phyloP scores from a whole-genome alignment of 139 green algal genomes.

The Picochlorum sp. region DNA sequence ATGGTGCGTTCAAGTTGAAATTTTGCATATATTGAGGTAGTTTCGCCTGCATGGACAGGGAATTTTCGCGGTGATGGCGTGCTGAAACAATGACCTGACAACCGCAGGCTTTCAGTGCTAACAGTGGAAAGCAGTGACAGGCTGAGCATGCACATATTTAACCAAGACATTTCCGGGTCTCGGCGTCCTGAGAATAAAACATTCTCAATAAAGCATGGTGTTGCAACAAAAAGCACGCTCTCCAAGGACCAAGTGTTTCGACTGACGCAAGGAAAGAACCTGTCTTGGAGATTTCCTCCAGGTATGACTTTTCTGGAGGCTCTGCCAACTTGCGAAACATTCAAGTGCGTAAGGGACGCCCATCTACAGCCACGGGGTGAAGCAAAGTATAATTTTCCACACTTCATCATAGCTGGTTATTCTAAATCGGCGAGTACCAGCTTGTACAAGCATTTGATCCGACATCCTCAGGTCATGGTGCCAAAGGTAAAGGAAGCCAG shows the following conservation, averaged over 20 bases:
- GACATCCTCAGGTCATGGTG: not conserved
- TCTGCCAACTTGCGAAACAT: not conserved
- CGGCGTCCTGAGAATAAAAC: no score
- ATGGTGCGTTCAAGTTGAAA: not conserved
- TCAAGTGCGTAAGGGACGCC: conserved; percentile 3
- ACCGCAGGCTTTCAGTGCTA: not conserved
- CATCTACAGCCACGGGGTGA: not conserved
- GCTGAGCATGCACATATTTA: not conserved
- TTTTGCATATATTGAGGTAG: not conserved
- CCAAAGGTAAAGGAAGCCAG: not conserved
- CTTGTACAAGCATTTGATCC: not conserved
- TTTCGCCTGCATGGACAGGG: not conserved
- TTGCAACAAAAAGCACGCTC: no score
- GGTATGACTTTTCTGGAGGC: not conserved
- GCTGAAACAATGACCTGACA: no score
- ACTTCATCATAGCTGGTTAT: conserved; percentile 3
- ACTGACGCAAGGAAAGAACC: not conserved
- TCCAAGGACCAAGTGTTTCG: not conserved
- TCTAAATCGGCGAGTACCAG: not conserved
- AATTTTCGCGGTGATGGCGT: no score
- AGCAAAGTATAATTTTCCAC: conserved; percentile 3
- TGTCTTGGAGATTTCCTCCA: not conserved
- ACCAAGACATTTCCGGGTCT: no score
- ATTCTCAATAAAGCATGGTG: no score
- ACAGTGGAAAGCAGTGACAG: not conserved